Conservation (phyloP, 2,329 filamentous ascomycete species). For the Fusarium sterilihyphosum region DNA sequence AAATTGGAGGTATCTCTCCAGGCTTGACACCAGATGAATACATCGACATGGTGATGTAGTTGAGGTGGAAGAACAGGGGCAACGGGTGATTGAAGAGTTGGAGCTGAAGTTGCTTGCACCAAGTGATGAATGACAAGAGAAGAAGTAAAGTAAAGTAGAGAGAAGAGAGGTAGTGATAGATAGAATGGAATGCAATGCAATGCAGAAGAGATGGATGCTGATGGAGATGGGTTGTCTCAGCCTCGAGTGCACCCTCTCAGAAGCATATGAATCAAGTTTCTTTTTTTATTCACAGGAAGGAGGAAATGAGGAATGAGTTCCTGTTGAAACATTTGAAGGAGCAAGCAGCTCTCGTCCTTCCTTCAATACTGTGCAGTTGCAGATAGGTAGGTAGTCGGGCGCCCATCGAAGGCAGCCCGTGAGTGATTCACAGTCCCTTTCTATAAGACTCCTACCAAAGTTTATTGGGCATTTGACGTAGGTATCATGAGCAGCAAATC, state of each 20-base stretch:
- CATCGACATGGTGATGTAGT: constrained; percentile 14
- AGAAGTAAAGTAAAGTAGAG: neutral
- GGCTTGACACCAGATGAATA: constrained; percentile 28
- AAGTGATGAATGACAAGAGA: neutral
- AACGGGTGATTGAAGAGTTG: neutral
- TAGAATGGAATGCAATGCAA: neutral
- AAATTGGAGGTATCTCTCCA: constrained; percentile 39
- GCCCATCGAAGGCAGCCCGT: neutral
- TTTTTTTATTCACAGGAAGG: constrained; percentile 21
- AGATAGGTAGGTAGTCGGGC: neutral
- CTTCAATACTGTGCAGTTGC: neutral
- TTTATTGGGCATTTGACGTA: neutral
- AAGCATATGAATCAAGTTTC: constrained; percentile 9
- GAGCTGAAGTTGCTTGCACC: neutral
- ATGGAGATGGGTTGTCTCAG: constrained; percentile 11
- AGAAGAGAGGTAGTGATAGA: neutral
- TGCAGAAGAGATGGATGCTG: neutral
- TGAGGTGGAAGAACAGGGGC: neutral
- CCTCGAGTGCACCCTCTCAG: neutral
- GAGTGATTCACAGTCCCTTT: neutral
- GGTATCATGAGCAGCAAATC: neutral
- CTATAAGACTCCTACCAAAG: neutral
- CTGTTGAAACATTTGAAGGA: constrained; percentile 4
- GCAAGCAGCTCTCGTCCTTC: neutral
- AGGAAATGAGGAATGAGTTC: constrained; percentile 12